phyloP scores from a whole-genome alignment of 106 monocot species.

The Chionographis japonica region DNA sequence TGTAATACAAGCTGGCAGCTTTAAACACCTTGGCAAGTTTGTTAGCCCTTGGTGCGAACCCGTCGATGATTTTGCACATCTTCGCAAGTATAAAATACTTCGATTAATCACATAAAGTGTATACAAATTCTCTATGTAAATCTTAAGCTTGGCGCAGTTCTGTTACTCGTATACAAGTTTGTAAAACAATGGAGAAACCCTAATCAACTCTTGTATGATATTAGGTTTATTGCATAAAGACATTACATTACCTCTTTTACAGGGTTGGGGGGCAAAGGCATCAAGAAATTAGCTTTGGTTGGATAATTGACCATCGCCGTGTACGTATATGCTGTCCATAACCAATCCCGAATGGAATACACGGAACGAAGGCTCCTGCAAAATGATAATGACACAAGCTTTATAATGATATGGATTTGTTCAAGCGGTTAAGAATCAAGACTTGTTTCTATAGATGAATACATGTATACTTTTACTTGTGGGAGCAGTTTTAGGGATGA shows the following conservation, averaged over 20 bases:
- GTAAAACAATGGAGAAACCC: too few relatives aligned
- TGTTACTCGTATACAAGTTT: neutral
- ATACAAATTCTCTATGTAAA: neutral
- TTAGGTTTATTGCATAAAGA: neutral
- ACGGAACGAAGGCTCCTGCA: slow-evolving; percentile 43
- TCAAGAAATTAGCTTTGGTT: slow-evolving; percentile 66
- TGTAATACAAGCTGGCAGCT: slow-evolving; percentile 82
- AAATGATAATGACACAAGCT: too few relatives aligned
- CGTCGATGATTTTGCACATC: slow-evolving; percentile 93
- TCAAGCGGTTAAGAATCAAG: too few relatives aligned
- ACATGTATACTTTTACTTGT: too few relatives aligned
- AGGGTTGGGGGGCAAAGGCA: slow-evolving; percentile 67
- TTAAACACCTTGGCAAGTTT: slow-evolving; percentile 55
- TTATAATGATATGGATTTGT: too few relatives aligned
- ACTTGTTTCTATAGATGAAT: too few relatives aligned
- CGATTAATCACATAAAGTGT: neutral
- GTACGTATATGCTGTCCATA: slow-evolving; percentile 71
- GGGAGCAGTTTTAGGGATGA: too few relatives aligned
- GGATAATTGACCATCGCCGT: slow-evolving; percentile 94
- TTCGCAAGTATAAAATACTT: slow-evolving; percentile 10
- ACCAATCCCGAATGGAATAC: slow-evolving; percentile 55
- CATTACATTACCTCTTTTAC: slow-evolving; percentile 58
- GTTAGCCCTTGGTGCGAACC: slow-evolving; percentile 31
- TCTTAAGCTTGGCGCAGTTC: neutral
- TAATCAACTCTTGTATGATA: too few relatives aligned